Percentiles rank a stretch among this genome's conserved stretches.
These are phyloP conservation scores for Aureobasidium sp. DNA, from an alignment of 2,329 filamentous ascomycete species.

Conservation along the genomic window DNA sequence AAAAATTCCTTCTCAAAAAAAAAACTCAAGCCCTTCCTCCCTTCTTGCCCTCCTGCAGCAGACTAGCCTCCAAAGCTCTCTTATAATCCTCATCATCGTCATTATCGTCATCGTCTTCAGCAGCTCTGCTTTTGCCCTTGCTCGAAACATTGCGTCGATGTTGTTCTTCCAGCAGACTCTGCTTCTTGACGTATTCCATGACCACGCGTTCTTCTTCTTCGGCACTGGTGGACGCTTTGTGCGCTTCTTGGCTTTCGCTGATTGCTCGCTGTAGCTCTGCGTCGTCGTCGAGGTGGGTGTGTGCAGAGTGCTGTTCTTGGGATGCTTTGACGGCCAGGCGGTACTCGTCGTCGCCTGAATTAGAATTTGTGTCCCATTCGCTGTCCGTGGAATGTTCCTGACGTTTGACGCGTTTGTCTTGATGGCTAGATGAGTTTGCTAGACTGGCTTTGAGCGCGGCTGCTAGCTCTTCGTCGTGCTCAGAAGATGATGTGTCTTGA, in stretches of 20 bases:
- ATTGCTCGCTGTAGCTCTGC: conserved; percentile 28
- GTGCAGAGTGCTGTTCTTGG: neutral
- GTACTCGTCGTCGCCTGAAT: conserved; percentile 24
- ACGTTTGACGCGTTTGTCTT: neutral
- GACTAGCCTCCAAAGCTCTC: conserved; percentile 50
- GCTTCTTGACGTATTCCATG: conserved; percentile 69
- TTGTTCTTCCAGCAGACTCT: conserved; percentile 65
- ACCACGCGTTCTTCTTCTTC: conserved; percentile 64
- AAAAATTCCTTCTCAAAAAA: neutral
- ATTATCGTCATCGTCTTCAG: neutral
- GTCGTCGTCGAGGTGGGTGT: conserved; percentile 29
- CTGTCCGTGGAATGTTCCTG: neutral
- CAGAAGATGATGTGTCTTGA: neutral
- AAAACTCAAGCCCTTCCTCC: conserved; percentile 12
- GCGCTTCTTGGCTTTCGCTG: conserved; percentile 27
- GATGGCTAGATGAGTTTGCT: conserved; percentile 5
- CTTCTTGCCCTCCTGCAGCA: conserved; percentile 32
- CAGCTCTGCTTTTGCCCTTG: conserved; percentile 30
- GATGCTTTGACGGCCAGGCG: conserved; percentile 8
- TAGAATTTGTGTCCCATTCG: neutral
- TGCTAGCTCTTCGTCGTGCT: conserved; percentile 26
- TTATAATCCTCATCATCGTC: conserved; percentile 46
- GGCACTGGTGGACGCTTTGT: conserved; percentile 25
- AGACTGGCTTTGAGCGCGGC: conserved; percentile 32
- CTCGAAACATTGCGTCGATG: conserved; percentile 26